phyloP scores from a whole-genome alignment of 441 rosid species.

The Pelargonium fulgidum region DNA sequence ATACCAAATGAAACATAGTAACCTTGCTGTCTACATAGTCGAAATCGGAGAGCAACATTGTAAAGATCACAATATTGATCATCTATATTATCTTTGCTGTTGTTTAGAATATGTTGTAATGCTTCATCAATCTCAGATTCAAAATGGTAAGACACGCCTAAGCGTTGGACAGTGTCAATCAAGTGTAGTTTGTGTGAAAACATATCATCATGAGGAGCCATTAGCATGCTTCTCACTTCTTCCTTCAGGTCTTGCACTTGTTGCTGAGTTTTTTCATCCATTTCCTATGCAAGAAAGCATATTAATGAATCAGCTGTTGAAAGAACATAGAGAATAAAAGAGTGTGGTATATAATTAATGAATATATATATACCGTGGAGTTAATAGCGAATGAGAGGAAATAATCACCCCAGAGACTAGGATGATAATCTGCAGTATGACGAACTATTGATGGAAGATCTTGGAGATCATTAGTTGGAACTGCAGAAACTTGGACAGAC shows the following conservation, averaged over 20 bases:
- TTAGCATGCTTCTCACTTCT: neutral
- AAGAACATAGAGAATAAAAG: neutral
- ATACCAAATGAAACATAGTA: conserved; percentile 15
- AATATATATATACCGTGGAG: neutral
- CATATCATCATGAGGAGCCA: neutral
- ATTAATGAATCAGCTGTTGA: too few relatives aligned
- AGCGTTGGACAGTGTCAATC: neutral
- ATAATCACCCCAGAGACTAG: neutral
- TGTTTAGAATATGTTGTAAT: neutral
- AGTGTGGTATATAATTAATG: too few relatives aligned
- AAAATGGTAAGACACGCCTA: conserved; percentile 17
- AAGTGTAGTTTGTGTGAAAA: neutral
- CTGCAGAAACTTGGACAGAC: too few relatives aligned
- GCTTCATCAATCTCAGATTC: conserved; percentile 14
- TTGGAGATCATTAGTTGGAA: too few relatives aligned
- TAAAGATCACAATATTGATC: neutral
- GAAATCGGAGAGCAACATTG: conserved; percentile 23
- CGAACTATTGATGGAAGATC: neutral
- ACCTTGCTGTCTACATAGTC: conserved; percentile 28
- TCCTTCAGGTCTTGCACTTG: neutral
- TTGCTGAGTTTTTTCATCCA: neutral
- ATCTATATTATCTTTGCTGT: neutral
- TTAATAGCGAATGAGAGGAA: neutral
- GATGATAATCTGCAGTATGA: neutral
- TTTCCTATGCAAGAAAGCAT: too few relatives aligned